Base-by-base conservation (phyloP, 2,329 filamentous ascomycete species). In the Sclerotinia nivalis region DNA sequence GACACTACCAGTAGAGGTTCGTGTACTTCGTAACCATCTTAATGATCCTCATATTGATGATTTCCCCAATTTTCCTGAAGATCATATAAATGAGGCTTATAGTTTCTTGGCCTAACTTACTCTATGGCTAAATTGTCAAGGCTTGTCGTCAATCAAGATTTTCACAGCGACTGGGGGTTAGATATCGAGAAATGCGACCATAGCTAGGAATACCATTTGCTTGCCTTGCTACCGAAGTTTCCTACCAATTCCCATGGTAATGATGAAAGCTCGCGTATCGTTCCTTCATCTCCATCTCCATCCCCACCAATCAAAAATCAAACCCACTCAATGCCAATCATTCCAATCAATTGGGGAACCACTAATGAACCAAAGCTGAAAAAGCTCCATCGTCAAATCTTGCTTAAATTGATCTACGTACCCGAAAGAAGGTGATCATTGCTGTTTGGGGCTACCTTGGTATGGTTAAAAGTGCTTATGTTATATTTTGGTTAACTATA, bases 341-440 rank as follows among this genome's bases (percentile, higher is more conserved):
- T 54, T 22, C 25, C 28, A 49, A n/a, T 31, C 28, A 59, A 25
- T 40, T 18, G 18, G 45, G 15, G 25, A 40, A n/a, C 43, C 43
- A 50, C 28, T 50, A 34, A 34, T 50, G 13, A 34, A 34, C 20
- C 9, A 25, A 15, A 67, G 64, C 64, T 43, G 52, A 52, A 31
- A 43, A 43, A 59, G 40, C 52, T 59, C 13, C 50, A n/a, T 58
- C 64, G 64, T 59, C 13, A 58, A 67, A 47, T 56, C 37, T n/a
- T 67, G n/a, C 64, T 67, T 20, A 20, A 22, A n/a, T 47, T 58
- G 25, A 25, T 58, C 49, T 15, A 34, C 47, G 12, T 47, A 22
- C 31, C 40, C 37, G 20, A 59, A 13, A 15, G 9, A 28, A 22
- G 52, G 15, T 20, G 28, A 58, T 67, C 64, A 47, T 67, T 67